Conservation (phyloP, 2,329 filamentous ascomycete genomes). For the Pseudocercospora ulei region DNA sequence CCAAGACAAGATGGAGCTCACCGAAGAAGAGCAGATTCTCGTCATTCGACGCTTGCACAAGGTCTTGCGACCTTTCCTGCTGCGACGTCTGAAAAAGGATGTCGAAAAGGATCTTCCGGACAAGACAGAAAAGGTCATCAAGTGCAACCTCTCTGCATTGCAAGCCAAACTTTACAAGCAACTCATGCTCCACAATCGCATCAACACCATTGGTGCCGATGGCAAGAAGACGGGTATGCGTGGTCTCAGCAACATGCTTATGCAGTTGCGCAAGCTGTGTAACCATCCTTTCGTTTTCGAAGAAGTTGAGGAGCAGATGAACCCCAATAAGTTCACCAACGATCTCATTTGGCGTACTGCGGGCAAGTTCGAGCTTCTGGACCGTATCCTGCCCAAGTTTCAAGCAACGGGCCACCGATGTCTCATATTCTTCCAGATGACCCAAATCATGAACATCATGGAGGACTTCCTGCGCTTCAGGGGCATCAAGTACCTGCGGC, state of each 20-base stretch:
- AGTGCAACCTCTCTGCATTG: conserved; percentile 93
- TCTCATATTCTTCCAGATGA: conserved; percentile 99
- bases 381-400: conserved; percentile 89
- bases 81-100: conserved; percentile 97
- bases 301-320: conserved; percentile 96
- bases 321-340: conserved; percentile 76
- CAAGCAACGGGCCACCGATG: conserved; percentile 83
- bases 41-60: conserved; percentile 98
- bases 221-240: conserved; percentile 93
- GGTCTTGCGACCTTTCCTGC: conserved; percentile 89
- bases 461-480: conserved; percentile 88
- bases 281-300: conserved; percentile 99
- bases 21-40: conserved; percentile 97
- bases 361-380: conserved; percentile 93
- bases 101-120: conserved; percentile 97
- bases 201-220: conserved; percentile 86
- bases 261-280: conserved; percentile 97
- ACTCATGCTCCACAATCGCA: conserved; percentile 88
- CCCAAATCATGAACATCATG: conserved; percentile 99
- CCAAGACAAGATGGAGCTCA: conserved; percentile 97
- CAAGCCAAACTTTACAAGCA: conserved; percentile 95
- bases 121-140: conserved; percentile 98
- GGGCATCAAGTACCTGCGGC: conserved; percentile 73
- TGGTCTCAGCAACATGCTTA: conserved; percentile 98
- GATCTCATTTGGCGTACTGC: conserved; percentile 90